Evolutionary conservation across 768 basidiomycete species (phyloP).

Genomic region (Scleroderma citrinum): DNA sequence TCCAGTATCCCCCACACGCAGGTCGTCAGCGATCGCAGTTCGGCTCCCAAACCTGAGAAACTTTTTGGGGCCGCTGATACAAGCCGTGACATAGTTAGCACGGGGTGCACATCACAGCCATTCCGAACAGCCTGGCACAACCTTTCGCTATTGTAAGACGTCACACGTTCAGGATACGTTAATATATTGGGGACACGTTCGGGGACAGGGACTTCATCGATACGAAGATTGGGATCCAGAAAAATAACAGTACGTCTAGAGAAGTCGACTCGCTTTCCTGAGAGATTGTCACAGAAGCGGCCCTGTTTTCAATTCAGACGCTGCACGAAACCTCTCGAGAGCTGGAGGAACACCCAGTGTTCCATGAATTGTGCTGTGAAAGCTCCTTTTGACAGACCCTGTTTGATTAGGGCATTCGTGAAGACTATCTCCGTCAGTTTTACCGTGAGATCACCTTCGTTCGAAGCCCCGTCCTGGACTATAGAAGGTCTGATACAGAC

Average conservation of each 20-base stretch:
- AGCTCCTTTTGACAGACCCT: constrained; percentile 81
- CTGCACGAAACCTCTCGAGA: constrained; percentile 94
- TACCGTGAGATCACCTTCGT: constrained; percentile 96
- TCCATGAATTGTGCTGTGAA: constrained; percentile 92
- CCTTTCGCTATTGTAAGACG: constrained; percentile 76
- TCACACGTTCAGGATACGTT: constrained; percentile 96
- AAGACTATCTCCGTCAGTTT: constrained; percentile 97
- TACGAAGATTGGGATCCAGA: constrained; percentile 96
- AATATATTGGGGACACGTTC: constrained; percentile 91
- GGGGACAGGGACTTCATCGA: constrained; percentile 97
- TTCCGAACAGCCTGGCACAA: constrained; percentile 78
- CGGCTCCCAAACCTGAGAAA: constrained; percentile 85
- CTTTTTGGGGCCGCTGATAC: constrained; percentile 76
- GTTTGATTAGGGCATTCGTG: constrained; percentile 87
- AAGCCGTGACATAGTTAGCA: constrained; percentile 87
- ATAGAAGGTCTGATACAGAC: constrained; percentile 97
- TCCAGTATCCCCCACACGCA: constrained; percentile 86
- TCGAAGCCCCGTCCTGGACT: constrained; percentile 94
- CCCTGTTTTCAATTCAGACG: constrained; percentile 98
- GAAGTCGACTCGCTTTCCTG: constrained; percentile 98
- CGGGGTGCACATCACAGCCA: constrained; percentile 87
- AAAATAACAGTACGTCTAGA: constrained; percentile 98
- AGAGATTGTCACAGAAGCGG: constrained; percentile 95
- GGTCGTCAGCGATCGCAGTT: constrained; percentile 68
- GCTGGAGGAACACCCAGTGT: constrained; percentile 97